Conservation (phyloP, 1,284 basidiomycete genomes). For the Inonotus obliquus region DNA sequence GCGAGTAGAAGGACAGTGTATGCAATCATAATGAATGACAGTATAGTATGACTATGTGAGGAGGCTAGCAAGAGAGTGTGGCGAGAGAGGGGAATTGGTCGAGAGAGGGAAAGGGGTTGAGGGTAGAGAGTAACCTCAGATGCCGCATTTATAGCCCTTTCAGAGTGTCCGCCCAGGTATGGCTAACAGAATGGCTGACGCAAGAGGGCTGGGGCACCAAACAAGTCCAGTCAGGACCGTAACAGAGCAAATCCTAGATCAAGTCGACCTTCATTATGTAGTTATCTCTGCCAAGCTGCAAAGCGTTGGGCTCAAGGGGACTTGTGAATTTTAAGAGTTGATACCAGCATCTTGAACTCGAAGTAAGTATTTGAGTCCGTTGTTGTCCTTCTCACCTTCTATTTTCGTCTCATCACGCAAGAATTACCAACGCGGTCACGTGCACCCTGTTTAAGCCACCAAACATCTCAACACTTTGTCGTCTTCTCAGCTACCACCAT, state of each 20-base stretch:
- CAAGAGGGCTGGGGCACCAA: not conserved
- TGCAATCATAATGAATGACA: not conserved
- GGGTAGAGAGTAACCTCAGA: not conserved
- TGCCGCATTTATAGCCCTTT: not conserved
- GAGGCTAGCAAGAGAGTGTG: not conserved
- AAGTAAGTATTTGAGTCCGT: no score
- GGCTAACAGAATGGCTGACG: not conserved
- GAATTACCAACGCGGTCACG: not conserved
- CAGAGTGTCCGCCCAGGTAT: not conserved
- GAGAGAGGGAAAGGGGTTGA: not conserved
- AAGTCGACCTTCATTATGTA: no score
- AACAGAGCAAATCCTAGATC: not conserved
- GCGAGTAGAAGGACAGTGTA: not conserved
- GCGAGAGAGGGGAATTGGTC: not conserved
- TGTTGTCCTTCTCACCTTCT: no score
- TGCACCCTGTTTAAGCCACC: not conserved
- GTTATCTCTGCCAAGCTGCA: no score
- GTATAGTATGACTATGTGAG: not conserved
- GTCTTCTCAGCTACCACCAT: not conserved
- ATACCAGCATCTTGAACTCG: no score
- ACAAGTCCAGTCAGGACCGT: not conserved
- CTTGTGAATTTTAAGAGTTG: no score
- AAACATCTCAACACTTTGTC: not conserved
- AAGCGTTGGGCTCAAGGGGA: no score
- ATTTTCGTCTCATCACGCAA: not conserved